Percentiles rank a stretch among this genome's conserved stretches.
Conservation (phyloP, 805 yeast genomes). For the Candida hispaniensis region DNA sequence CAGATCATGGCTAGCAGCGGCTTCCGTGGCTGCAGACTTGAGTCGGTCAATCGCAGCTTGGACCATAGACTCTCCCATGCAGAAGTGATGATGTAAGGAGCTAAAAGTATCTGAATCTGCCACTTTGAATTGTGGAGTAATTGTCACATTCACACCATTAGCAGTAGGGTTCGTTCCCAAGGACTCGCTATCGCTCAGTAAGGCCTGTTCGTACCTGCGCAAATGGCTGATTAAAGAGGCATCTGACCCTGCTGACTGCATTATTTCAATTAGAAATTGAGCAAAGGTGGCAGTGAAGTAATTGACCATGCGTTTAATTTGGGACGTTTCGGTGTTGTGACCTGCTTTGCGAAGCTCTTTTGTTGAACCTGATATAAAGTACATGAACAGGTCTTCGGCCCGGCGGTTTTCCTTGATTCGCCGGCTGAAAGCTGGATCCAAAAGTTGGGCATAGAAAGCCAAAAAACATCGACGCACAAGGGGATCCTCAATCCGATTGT, state of each 20-base stretch:
- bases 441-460: conserved; percentile 50
- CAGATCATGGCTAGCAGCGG: conserved; percentile 28
- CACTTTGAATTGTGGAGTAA: conserved; percentile 38
- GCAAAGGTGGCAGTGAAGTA: conserved; percentile 26
- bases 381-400: conserved; percentile 29
- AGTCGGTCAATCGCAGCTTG: conserved; percentile 44
- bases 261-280: conserved; percentile 22
- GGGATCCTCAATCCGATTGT: conserved; percentile 30
- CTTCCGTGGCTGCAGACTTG: conserved; percentile 34
- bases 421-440: conserved; percentile 37
- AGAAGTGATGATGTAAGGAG: conserved; percentile 42
- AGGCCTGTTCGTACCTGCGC: conserved; percentile 4
- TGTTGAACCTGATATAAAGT: conserved; percentile 27
- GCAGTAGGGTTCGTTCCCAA: neutral
- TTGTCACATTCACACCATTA: neutral
- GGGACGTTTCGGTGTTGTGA: conserved; percentile 35
- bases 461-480: conserved; percentile 47
- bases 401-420: conserved; percentile 29
- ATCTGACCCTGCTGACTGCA: conserved; percentile 19
- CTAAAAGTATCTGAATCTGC: conserved; percentile 45
- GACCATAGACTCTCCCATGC: conserved; percentile 37
- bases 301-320: conserved; percentile 22
- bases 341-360: conserved; percentile 24
- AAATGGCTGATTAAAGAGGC: conserved; percentile 22
- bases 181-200: conserved; percentile 2